Conservation (phyloP, 208 protist genomes). For the Sergeia podlipaevii region DNA sequence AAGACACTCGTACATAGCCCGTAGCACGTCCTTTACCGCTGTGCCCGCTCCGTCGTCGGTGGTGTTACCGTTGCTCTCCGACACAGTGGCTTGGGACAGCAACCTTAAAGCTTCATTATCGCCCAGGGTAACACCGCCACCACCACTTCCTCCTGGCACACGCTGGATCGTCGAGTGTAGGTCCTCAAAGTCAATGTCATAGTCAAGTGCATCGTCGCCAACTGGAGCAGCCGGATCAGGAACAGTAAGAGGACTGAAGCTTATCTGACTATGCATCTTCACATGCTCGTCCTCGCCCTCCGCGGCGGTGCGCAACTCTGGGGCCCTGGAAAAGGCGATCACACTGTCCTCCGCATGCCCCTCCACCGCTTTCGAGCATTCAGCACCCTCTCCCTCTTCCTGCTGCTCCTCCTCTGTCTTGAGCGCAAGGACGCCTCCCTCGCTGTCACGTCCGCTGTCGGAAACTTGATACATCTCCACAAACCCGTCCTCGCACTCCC, state of each 20-base stretch:
- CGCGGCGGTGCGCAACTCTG: too few species aligned
- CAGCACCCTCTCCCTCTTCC: not conserved
- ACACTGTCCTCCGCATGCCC: too few species aligned
- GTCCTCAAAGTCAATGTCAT: too few species aligned
- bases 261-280: too few species aligned
- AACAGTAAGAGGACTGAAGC: too few species aligned
- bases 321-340: too few species aligned
- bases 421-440: not conserved
- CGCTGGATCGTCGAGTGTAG: too few species aligned
- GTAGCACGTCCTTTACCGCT: not conserved
- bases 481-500: conserved; percentile 17
- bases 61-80: too few species aligned
- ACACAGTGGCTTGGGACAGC: not conserved
- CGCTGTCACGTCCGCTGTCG: conserved; percentile 6
- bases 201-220: too few species aligned
- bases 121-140: conserved; percentile 1
- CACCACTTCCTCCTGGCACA: conserved; percentile 12
- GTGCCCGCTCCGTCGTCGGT: not conserved
- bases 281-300: too few species aligned
- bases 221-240: too few species aligned
- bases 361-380: too few species aligned
- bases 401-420: not conserved
- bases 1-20: not conserved
- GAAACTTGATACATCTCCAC: conserved; percentile 1
- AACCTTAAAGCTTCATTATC: not conserved